Evolutionary conservation across 2,329 filamentous ascomycete species (phyloP), one percentile per base, ranked within the genome.

Genomic region (Penicillium nordicum): DNA sequence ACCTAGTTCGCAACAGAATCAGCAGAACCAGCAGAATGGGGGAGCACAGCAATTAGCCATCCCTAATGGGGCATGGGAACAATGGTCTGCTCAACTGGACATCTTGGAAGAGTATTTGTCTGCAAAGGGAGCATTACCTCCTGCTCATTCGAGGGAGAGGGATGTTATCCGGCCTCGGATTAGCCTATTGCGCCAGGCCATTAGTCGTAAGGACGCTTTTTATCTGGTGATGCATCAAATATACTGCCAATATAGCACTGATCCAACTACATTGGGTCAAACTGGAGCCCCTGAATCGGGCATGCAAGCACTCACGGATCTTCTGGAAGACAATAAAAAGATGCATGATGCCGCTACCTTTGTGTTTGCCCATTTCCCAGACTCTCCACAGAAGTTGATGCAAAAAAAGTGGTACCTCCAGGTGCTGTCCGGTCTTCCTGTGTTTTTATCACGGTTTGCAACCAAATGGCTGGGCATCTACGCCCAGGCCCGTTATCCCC

Each of bases 171-270:
- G 25, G 10, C 65, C 69, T 16, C 79, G 88, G 30, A 75, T 84
- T 34, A 61, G 69, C n/a, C 76, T 88, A 8, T 73, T 92, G 12
- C 66, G 61, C 27, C 75, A 83, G 25, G 88, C 88, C 1, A 87
- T 84, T 60, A 42, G 59, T 1, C 63, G 68, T 0, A 70, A 79
- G 5, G 89, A 92, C 68, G 59, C 76, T 45, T 84, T 88, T 66
- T 92, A 87, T 67, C 63, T 91, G 48, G 76, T 80, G 6, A 68
- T 89, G 12, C 87, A 89, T 66, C 87, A 89, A 66, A 57, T 88
- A 2, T 86, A 84, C 68, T 88, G 85, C 66, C 66, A 81, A 21
- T 84, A 82, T 79, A 79, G 78, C 4, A 55, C 73, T 3, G 68
- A 59, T 36, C 23, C 36, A 18, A 18, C 14, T 9, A 23, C 76